Evolutionary conservation across 2,329 filamentous ascomycete genomes (phyloP).

Genomic region (Leptosphaerulina australis): DNA sequence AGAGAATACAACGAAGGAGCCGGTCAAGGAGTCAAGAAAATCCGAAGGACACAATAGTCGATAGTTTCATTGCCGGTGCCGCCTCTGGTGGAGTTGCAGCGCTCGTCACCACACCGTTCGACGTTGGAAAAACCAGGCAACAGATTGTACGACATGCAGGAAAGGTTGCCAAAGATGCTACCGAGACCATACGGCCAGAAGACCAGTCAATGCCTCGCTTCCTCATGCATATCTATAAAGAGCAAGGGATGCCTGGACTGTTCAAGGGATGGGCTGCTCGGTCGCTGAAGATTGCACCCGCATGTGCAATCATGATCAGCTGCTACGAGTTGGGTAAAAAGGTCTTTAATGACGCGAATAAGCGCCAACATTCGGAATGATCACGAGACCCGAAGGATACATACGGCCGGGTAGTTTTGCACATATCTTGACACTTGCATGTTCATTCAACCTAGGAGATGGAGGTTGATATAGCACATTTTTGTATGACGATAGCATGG

Average conservation of each 20-base stretch:
- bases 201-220: constrained; percentile 79
- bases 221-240: constrained; percentile 87
- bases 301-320: constrained; percentile 99
- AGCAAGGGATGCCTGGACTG: constrained; percentile 79
- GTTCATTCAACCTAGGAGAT: neutral
- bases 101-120: constrained; percentile 90
- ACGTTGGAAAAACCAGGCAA: constrained; percentile 94
- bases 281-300: constrained; percentile 91
- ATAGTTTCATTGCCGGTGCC: constrained; percentile 88
- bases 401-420: neutral
- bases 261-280: constrained; percentile 92
- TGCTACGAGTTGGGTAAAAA: constrained; percentile 96
- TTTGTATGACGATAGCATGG: constrained; percentile 17
- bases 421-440: constrained; percentile 13
- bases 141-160: constrained; percentile 74
- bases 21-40: constrained; percentile 70
- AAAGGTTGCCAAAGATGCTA: constrained; percentile 47
- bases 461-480: constrained; percentile 22
- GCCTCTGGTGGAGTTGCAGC: constrained; percentile 83
- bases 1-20: constrained; percentile 38
- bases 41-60: constrained; percentile 77
- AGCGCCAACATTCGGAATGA: constrained; percentile 50
- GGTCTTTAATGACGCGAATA: constrained; percentile 78
- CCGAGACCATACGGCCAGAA: constrained; percentile 64
- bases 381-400: constrained; percentile 11